A percentile compares a stretch with the other conserved stretches of the same genome.
Conservation (phyloP, 2,329 filamentous ascomycete genomes). For the Beauveria varroae region DNA sequence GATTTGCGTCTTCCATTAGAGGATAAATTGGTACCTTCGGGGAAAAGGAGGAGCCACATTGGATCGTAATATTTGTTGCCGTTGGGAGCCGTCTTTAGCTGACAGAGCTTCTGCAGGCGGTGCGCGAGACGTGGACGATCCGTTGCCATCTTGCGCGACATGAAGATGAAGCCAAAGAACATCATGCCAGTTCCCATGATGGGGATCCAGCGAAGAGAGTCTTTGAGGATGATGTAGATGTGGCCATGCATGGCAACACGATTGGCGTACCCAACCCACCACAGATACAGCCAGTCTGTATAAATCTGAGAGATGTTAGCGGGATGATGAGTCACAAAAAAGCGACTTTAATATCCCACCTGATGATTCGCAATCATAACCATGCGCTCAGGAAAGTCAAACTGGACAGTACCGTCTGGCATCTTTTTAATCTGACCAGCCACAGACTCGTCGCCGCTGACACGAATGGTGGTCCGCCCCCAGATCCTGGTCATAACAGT, state of each 20-base stretch:
- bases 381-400: constrained; percentile 72
- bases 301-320: constrained; percentile 51
- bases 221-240: constrained; percentile 85
- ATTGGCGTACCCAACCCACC: constrained; percentile 87
- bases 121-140: constrained; percentile 71
- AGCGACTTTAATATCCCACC: constrained; percentile 25
- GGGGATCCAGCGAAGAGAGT: constrained; percentile 75
- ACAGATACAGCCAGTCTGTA: constrained; percentile 86
- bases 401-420: constrained; percentile 65
- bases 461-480: constrained; percentile 74
- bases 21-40: constrained; percentile 79
- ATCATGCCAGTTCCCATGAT: constrained; percentile 74
- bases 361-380: constrained; percentile 86
- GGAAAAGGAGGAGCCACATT: constrained; percentile 87
- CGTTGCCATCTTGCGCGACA: constrained; percentile 80
- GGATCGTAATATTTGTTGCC: constrained; percentile 57
- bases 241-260: constrained; percentile 70
- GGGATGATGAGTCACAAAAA: constrained; percentile 12
- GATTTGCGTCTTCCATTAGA: constrained; percentile 63
- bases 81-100: constrained; percentile 42
- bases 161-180: constrained; percentile 85
- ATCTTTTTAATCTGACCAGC: constrained; percentile 64
- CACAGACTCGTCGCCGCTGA: constrained; percentile 78
- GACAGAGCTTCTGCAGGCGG: constrained; percentile 63
- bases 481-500: constrained; percentile 80